Base-by-base conservation (phyloP, 441 rosid species). In the Cnidoscolus chayamansa region DNA sequence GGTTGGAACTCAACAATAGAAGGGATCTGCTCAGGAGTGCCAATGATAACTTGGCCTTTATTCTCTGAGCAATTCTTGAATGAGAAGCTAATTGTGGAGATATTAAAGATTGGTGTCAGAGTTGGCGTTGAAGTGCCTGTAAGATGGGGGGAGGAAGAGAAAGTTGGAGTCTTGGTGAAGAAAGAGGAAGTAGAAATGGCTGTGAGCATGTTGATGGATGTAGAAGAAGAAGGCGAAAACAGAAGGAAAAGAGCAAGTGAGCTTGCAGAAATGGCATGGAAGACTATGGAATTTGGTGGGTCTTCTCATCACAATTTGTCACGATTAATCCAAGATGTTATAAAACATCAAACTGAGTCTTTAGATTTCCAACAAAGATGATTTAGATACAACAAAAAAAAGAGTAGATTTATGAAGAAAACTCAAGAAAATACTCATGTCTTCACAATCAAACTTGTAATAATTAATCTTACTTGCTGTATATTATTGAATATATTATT, bases 1-100 rank as follows among this genome's bases (percentile, higher is more conserved):
- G 97, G 97, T 1, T 91, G 97, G 97, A 91, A 91, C 77, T 91
- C 97, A 19, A 83, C 88, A 0, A 70, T 85, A 12, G 97, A 92
- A 76, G 86, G 86, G 0, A 66, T 90, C 8, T 82, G 86, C 72
- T 74, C 71, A 0, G 91, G 89, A 30, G 66, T 92, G 65, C 97
- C 96, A 1, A 75, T 92, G 88, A 83, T 90, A 72, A 88, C 97
- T 7, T 92, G 97, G 97, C 97, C 97, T 0, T 70, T 85, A 7
- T 88, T 90, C 43, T 68, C 91, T 0, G 97, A 92, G 73, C 97
- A 92, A 51, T 92, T 92, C 76, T 69, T 84, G 3, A 92, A 92
- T 10, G 96, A 92, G 77, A 90, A 87, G 73, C 73, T 90, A 0
- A 53, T 88, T 0, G 89, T 88, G 17, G 87, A 90, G 66, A 79